A percentile compares a stretch with the other conserved stretches of the same genome.
These are phyloP conservation scores for Wilcoxina mikolae DNA, from an alignment of 495 filamentous ascomycete species.

Conservation along the genomic window DNA sequence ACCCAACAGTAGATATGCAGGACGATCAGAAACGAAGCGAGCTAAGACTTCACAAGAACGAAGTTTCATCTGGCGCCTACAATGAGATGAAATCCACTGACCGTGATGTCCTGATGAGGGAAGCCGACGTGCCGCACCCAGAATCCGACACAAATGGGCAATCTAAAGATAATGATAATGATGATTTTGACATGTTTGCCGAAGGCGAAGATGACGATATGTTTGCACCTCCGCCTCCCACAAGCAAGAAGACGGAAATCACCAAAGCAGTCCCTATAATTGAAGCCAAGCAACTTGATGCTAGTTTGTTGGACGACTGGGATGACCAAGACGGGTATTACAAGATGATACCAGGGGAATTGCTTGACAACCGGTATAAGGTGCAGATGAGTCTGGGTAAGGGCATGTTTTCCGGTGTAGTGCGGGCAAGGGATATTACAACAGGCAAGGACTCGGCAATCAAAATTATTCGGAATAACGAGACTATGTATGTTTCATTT, in stretches of 20 bases:
- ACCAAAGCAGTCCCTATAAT: slow-evolving; percentile 35
- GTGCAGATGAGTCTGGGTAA: slow-evolving; percentile 76
- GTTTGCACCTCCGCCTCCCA: slow-evolving; percentile 50
- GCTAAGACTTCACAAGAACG: slow-evolving; percentile 38
- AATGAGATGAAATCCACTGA: slow-evolving; percentile 44
- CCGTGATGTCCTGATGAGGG: slow-evolving; percentile 43
- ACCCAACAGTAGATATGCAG: slow-evolving; percentile 82
- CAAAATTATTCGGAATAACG: slow-evolving; percentile 89
- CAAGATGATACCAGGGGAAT: slow-evolving; percentile 74
- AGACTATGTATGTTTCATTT: slow-evolving; percentile 50
- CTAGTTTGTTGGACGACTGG: slow-evolving; percentile 82
- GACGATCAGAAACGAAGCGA: slow-evolving; percentile 67
- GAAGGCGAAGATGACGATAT: slow-evolving; percentile 80
- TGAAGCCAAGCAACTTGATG: slow-evolving; percentile 50
- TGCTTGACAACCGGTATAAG: slow-evolving; percentile 77
- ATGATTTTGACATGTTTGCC: slow-evolving; percentile 91
- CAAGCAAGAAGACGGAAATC: slow-evolving; percentile 25
- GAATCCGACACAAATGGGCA: slow-evolving; percentile 28
- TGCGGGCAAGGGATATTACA: slow-evolving; percentile 67
- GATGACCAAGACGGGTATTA: slow-evolving; percentile 93
- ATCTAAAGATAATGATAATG: slow-evolving; percentile 40
- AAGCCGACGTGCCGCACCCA: slow-evolving; percentile 31
- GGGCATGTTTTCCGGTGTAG: slow-evolving; percentile 94
- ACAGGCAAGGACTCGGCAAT: slow-evolving; percentile 63
- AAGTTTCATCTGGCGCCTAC: slow-evolving; percentile 44